Evolutionary conservation across 2,329 filamentous ascomycete genomes (phyloP), one percentile per base, ranked within the genome.

Genomic region (Sporothrix curviconia): DNA sequence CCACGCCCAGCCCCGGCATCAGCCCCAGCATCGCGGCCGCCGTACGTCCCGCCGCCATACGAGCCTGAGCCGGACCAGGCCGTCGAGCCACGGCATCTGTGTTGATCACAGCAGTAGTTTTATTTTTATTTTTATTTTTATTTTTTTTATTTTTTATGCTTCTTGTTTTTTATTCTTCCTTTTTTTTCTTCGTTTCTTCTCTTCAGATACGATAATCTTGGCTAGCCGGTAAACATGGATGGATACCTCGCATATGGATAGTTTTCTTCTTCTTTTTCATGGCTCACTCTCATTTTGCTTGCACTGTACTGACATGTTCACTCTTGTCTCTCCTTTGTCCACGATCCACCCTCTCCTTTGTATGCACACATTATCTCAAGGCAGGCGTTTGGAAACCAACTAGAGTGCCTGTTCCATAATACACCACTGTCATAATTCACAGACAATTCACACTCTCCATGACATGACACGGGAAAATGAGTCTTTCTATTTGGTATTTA

Each of bases 1-100:
- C 12, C 34, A 14, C 12, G 12, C n/a, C 34, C 34, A 14, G 30
- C 32, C n/a, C 43, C 15, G n/a, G 12, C 40, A 25, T 7, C 17
- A 11, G 34, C 22, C 34, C 9, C 17, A 28, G 46, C 28, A n/a
- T 7, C 24, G 24, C 5, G 1, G 40, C 17, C 12, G n/a, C n/a
- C 42, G n/a, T 55, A 55, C 15, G 36, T 44, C 17, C 56, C 57
- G 9, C 57, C 57, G 9, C 52, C 32, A 2, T 59, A 55, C 25
- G 37, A 43, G 28, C 9, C 25, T 3, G 51, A 24, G 28, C 15
- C 19, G 8, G 14, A 7, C 7, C n/a, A 9, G 4, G 32, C 40
- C 15, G 36, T 36, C 50, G 50, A 56, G 34, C 54, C 58, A 30
- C 40, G 57, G 15, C 37, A 52, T 30, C 37, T 57, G 55, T 53